Evolutionary conservation across 2,329 filamentous ascomycete genomes (phyloP).

Genomic region (Lachnellula suecica): DNA sequence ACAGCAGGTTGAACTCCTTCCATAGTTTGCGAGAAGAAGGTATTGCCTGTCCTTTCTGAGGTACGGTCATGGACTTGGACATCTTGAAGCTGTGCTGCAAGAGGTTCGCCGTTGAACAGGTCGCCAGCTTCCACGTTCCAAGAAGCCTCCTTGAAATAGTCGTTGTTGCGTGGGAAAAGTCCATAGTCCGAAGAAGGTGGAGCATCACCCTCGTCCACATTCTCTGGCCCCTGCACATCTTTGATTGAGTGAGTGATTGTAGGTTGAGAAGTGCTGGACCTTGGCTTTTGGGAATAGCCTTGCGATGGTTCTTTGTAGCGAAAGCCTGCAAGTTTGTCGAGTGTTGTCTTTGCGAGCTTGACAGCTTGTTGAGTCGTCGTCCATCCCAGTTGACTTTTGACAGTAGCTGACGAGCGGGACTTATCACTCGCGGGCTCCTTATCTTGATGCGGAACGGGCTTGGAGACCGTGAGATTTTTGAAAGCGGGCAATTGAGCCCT

Average conservation of each 20-base stretch:
- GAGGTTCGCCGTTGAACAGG: not conserved
- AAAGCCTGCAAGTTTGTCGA: constrained; percentile 27
- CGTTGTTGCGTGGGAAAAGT: not conserved
- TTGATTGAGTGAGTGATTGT: not conserved
- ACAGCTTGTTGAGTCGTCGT: constrained; percentile 29
- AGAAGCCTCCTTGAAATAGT: constrained; percentile 14
- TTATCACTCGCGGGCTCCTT: constrained; percentile 1
- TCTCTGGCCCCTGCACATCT: not conserved
- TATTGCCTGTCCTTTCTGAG: too few relatives aligned
- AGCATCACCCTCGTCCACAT: not conserved
- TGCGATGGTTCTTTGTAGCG: too few relatives aligned
- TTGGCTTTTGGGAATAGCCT: too few relatives aligned
- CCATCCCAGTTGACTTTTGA: constrained; percentile 19
- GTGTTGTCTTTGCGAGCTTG: constrained; percentile 26
- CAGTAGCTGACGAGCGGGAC: constrained; percentile 7
- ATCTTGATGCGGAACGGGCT: constrained; percentile 11
- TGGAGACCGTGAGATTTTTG: constrained; percentile 23
- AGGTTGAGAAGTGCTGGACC: too few relatives aligned
- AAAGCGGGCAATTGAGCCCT: constrained; percentile 18
- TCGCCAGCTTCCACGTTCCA: constrained; percentile 8
- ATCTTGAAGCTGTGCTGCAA: not conserved
- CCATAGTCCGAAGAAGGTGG: constrained; percentile 4
- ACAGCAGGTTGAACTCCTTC: too few relatives aligned
- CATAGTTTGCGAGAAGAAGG: too few relatives aligned
- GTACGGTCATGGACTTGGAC: too few relatives aligned